Base-by-base conservation (phyloP, 176 grass and related monocot genomes). In the Phyllostachys edulis region DNA sequence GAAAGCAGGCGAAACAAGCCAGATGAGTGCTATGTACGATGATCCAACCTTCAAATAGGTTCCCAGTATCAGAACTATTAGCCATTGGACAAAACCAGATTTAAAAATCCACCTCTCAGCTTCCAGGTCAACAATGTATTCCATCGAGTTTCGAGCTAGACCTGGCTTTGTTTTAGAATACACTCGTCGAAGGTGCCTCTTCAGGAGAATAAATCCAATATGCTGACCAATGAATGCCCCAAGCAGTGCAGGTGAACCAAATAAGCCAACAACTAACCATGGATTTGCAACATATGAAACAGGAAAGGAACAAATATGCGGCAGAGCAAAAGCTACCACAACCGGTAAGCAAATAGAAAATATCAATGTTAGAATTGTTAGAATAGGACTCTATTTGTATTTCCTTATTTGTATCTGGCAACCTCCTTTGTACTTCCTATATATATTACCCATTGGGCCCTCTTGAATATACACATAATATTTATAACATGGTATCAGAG, bases 21-120 rank as follows among this genome's bases (percentile, higher is more conserved):
- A 98, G 79, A 98, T 74, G 80, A 98, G 91, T 47, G 96, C 91
- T 78, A 98, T 57, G 76, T 89, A 98, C 18, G 93, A 92, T 21
- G 82, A 85, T 50, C 96, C 96, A 49, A 85, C 83, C 73, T 93
- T 98, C 77, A 82, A 95, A 84, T 86, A 92, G 67, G 92, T 98
- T 76, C 93, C 93, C 17, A 94, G 71, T 84, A 90, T 92, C 51
- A 98, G 90, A 89, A 95, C 80, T 69, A 94, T 20, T 21, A 98
- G 82, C 96, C 96, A 98, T 59, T 92, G 85, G 46, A 95, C 38
- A 87, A 95, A 93, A 64, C 96, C 93, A 87, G 91, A 82, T 93
- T 98, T 98, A 84, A 92, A 98, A 93, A 95, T 86, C 93, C 96
- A 98, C 83, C 96, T 98, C 86, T 98, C 96, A n/a, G 93, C 93